A percentile compares a stretch with the other conserved stretches of the same genome.
Evolutionary conservation across 768 basidiomycete genomes (phyloP).

Genomic region (Mrakia frigida): DNA sequence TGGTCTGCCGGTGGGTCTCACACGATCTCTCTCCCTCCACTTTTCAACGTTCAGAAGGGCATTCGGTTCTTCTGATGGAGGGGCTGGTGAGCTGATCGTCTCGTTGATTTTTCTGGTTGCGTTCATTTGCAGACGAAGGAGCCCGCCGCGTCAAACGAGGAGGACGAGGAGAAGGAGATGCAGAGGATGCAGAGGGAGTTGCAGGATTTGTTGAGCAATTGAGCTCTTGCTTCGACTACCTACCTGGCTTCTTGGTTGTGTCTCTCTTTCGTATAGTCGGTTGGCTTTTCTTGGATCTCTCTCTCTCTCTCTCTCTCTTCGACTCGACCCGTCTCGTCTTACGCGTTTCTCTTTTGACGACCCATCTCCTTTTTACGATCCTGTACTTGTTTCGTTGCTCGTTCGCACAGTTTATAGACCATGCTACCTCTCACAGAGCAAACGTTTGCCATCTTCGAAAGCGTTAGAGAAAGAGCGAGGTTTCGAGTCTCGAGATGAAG

Average conservation of each 20-base stretch:
- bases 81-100: neutral
- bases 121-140: conserved; percentile 46
- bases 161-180: conserved; percentile 80
- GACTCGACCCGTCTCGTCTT: neutral
- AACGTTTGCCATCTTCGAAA: no score
- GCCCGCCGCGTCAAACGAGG: conserved; percentile 60
- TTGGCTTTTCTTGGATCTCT: neutral
- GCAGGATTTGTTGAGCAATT: conserved; percentile 68
- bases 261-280: neutral
- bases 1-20: conserved; percentile 35
- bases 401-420: no score
- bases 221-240: neutral
- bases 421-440: no score
- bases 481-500: no score
- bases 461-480: no score
- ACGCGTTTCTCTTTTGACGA: neutral
- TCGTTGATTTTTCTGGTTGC: neutral
- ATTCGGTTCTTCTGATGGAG: no score
- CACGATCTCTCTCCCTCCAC: neutral
- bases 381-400: neutral
- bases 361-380: neutral
- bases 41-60: neutral
- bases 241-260: neutral
- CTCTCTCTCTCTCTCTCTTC: no score
- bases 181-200: conserved; percentile 85